A percentile compares a stretch with the other conserved stretches of the same genome.
phyloP scores from a whole-genome alignment of 176 grass and related monocot species.

The Triticum monococcum region DNA sequence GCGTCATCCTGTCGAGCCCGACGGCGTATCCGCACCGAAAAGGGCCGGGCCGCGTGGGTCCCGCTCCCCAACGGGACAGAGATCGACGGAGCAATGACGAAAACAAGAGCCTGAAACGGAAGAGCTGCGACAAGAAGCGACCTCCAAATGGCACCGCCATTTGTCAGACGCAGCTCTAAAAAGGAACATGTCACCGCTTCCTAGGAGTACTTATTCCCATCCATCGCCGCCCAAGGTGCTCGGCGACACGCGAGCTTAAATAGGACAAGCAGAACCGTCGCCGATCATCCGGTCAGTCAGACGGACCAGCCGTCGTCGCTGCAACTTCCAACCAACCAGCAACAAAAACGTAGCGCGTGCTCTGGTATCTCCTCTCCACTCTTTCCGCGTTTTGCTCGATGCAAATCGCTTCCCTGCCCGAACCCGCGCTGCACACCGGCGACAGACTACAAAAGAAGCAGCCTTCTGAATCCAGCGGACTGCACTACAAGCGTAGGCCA shows the following conservation, averaged over 20 bases:
- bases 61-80: accelerated
- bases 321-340: background rate
- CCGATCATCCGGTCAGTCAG: too few species aligned
- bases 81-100: background rate
- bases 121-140: accelerated
- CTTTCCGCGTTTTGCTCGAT: background rate
- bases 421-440: too few species aligned
- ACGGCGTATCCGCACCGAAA: background rate
- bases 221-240: too few species aligned
- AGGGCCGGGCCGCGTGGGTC: background rate
- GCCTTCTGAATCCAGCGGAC: too few species aligned
- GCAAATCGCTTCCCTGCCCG: background rate
- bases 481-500: too few species aligned
- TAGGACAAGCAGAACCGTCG: too few species aligned
- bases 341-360: background rate
- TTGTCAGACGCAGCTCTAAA: too few species aligned
- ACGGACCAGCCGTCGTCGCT: too few species aligned
- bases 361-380: background rate
- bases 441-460: background rate
- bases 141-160: too few species aligned
- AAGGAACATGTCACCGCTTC: too few species aligned
- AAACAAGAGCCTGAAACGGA: background rate
- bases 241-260: too few species aligned
- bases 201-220: too few species aligned
- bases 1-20: background rate